Conservation (phyloP, 2,329 filamentous ascomycete genomes). For the Dothiorella sarmentorum region DNA sequence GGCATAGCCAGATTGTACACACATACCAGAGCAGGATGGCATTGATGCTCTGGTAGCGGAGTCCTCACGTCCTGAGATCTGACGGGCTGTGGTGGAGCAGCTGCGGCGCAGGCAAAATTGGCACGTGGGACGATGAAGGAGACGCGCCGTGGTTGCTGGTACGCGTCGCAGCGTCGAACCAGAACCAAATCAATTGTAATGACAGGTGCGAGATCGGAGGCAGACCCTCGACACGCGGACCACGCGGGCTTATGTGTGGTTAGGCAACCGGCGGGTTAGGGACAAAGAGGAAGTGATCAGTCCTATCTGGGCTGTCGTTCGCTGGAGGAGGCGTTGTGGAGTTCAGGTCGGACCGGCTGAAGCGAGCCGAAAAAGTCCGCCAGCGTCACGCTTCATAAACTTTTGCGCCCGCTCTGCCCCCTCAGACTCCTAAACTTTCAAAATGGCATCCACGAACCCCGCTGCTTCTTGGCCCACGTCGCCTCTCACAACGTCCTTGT, state of each 20-base stretch:
- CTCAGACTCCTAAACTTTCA: constrained; percentile 15
- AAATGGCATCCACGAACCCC: constrained; percentile 15
- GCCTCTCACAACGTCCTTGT: neutral
- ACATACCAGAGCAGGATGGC: too few relatives aligned
- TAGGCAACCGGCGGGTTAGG: neutral
- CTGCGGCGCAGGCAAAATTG: neutral
- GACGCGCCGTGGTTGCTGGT: neutral
- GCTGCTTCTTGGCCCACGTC: constrained; percentile 1
- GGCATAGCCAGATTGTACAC: too few relatives aligned
- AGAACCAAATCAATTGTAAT: neutral
- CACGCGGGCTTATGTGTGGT: neutral
- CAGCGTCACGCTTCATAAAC: constrained; percentile 13
- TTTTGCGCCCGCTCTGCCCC: constrained; percentile 12
- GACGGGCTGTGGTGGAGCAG: neutral
- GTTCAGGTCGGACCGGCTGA: neutral
- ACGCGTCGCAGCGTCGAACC: neutral
- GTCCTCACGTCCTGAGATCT: too few relatives aligned
- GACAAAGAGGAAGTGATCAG: neutral
- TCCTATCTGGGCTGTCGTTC: neutral
- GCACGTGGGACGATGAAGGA: constrained; percentile 4
- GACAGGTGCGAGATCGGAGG: neutral
- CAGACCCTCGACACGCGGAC: neutral
- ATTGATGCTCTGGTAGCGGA: too few relatives aligned
- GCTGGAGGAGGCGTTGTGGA: neutral
- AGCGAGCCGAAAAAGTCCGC: constrained; percentile 1